These are phyloP conservation scores for Alloteropsis semialata DNA, from an alignment of 176 grass and related monocot species.

Conservation along the genomic window DNA sequence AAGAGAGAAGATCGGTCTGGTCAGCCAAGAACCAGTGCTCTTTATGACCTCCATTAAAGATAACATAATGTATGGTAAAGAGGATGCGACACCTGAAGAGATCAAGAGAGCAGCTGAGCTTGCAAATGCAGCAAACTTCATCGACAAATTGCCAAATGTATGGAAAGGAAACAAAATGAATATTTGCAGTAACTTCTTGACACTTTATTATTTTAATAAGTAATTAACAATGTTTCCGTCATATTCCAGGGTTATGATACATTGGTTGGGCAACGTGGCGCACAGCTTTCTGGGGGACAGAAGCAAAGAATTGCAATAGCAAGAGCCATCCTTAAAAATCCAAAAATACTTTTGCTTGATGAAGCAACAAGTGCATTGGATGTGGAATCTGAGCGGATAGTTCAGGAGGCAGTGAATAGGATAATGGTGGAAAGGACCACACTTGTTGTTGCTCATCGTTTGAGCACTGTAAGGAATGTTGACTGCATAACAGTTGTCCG, in stretches of 20 bases:
- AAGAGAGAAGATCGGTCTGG: conserved; percentile 53
- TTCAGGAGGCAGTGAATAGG: conserved; percentile 75
- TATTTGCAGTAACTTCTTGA: neutral
- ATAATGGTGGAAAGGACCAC: conserved; percentile 78
- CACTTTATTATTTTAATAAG: neutral
- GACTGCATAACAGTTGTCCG: conserved; percentile 67
- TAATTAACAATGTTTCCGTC: neutral
- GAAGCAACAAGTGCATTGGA: conserved; percentile 96
- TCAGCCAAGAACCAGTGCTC: conserved; percentile 63
- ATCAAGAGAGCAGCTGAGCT: conserved; percentile 56
- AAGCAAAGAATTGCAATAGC: conserved; percentile 92
- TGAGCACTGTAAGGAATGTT: conserved; percentile 81
- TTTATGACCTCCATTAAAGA: conserved; percentile 62
- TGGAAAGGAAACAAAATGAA: neutral
- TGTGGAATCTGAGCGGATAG: conserved; percentile 77
- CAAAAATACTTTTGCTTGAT: conserved; percentile 81
- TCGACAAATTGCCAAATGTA: conserved; percentile 60
- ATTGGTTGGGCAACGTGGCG: conserved; percentile 76
- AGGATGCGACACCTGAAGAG: conserved; percentile 44
- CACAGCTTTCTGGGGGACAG: conserved; percentile 89
- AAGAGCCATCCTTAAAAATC: conserved; percentile 83
- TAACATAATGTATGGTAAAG: conserved; percentile 59
- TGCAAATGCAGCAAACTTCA: conserved; percentile 67
- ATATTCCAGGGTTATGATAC: conserved; percentile 72
- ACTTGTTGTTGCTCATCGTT: conserved; percentile 69